Base-by-base conservation (phyloP, 306 rosid species). In the Fagus sylvatica region DNA sequence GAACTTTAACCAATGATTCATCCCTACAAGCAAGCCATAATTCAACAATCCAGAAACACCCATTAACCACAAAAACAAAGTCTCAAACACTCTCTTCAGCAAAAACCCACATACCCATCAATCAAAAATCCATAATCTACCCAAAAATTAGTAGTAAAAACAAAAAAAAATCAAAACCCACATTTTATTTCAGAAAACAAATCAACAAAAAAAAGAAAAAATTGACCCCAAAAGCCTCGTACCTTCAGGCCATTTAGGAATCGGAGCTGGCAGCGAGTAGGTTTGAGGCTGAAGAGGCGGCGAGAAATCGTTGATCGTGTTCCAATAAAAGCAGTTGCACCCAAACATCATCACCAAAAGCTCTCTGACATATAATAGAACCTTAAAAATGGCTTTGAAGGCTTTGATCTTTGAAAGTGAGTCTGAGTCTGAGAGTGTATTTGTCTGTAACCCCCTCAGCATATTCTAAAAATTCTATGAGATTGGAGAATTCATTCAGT, bases 211-310 rank as follows among this genome's bases (percentile, higher is more conserved):
- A 6, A 4, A 48, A 2, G 4, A 4, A 6, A 53, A 7, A 48
- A 4, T 15, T 15, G 3, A 12, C 7, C 16, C 11, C 3, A n/a
- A 61, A 22, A 76, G 36, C 10, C 5, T 0, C 7, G 60, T 76
- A 93, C 97, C 95, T 80, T 65, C 82, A 69, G 98, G 96, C 97
- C 98, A 93, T 65, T 62, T 74, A 2, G 94, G 91, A 70, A 86
- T 75, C 3, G 91, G 81, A 75, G 86, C 71, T 32, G 93, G 90
- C 69, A 90, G 88, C 66, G 89, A 89, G 82, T 86, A 93, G 41
- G 78, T 11, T 43, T 67, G 74, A 59, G 86, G 80, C 78, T 79
- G 89, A 34, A 61, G 62, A 39, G 80, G 80, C 69, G 79, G 75
- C 53, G 73, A 90, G 0, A 61, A 76, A 74, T 69, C 74, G 39